Base-by-base conservation (phyloP, 2,329 filamentous ascomycete species). In the Sclerotinia subarctica region DNA sequence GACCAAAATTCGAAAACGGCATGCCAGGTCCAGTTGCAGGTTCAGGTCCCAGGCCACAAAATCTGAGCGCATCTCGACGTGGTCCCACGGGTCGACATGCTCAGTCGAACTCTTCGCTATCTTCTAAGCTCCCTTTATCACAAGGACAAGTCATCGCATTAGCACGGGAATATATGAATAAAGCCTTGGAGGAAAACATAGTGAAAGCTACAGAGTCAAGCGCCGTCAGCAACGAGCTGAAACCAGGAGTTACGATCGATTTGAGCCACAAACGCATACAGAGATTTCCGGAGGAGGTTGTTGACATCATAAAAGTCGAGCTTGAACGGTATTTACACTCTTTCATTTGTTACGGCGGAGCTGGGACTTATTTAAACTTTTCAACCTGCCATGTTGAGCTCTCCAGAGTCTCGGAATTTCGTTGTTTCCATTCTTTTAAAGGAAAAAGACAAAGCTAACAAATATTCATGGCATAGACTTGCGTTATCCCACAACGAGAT, bases 401-500 rank as follows among this genome's bases (percentile, higher is more conserved):
- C 44, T 51, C 46, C 15, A 38, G n/a, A 19, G n/a, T 51, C 32
- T 52, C 46, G 32, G 32, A 51, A 51, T 51, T 24, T 15, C 26
- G n/a, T 62, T 21, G 38, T 60, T 46, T 32, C 24, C 32, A 56
- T 38, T 56, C 13, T 42, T 44, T 24, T 13, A 26, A 49, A 38
- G 21, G 13, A 3, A n/a, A 8, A 21, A 11, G 42, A 46, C 44
- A 38, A 66, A 71, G 70, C 75, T 77, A 69, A 77, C 68, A 67
- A 58, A 52, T n/a, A 47, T 67, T 70, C 68, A 64, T 72, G 67
- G 59, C 57, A 52, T 66, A 93, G 91, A 74, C 85, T 94, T 65
- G 91, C 91, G 62, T 82, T 94, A 72, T 93, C 91, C n/a, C 91
- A 94, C 80, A 94, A 94, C 78, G 88, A 87, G 73, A 82, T 93